phyloP scores from a whole-genome alignment of 257 asterid species.

The Pogostemon cablin region DNA sequence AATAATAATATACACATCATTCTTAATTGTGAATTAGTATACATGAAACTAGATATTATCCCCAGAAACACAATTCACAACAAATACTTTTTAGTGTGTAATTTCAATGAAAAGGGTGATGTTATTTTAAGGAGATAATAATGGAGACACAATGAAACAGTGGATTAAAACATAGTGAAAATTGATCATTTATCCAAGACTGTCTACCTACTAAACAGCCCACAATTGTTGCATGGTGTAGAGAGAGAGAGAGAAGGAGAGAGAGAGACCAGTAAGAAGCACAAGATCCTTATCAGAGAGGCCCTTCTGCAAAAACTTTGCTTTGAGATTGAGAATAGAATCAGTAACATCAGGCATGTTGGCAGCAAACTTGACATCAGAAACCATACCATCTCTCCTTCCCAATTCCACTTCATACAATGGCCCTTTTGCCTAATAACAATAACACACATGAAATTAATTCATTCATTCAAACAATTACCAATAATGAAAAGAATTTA shows the following conservation, averaged over 20 bases:
- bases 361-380: slow-evolving; percentile 49
- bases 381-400: slow-evolving; percentile 68
- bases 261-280: slow-evolving; percentile 57
- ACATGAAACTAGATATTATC: too few species aligned
- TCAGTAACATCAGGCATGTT: slow-evolving; percentile 74
- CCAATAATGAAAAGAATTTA: slow-evolving; percentile 37
- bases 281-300: slow-evolving; percentile 67
- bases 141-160: too few species aligned
- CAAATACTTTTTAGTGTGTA: too few species aligned
- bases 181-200: slow-evolving; percentile 23
- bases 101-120: background rate
- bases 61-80: too few species aligned
- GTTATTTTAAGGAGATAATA: background rate
- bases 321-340: slow-evolving; percentile 52
- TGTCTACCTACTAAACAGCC: slow-evolving; percentile 29
- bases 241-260: slow-evolving; percentile 13
- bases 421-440: slow-evolving; percentile 61
- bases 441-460: background rate
- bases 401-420: slow-evolving; percentile 71
- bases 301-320: slow-evolving; percentile 62
- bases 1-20: too few species aligned
- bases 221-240: slow-evolving; percentile 35
- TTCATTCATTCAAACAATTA: slow-evolving; percentile 16
- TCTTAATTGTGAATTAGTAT: too few species aligned
- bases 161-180: background rate